Percentiles rank a stretch among this genome's conserved stretches.
These are phyloP conservation scores for Galerina sulciceps DNA, from an alignment of 768 basidiomycete species.

Conservation along the genomic window DNA sequence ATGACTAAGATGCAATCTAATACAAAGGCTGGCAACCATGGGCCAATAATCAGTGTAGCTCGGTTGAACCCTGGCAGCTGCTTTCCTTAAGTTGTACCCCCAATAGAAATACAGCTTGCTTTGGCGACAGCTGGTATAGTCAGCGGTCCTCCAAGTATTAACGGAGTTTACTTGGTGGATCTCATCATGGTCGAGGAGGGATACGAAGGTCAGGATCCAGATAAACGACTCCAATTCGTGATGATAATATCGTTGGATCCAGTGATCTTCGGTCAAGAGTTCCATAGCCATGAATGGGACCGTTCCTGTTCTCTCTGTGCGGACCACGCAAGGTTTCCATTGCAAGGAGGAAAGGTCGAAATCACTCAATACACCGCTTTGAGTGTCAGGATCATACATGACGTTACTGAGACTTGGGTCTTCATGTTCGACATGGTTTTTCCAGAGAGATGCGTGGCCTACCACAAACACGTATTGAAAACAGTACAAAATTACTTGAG, in stretches of 20 bases:
- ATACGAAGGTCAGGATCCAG: constrained; percentile 30
- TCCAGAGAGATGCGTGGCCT: constrained; percentile 33
- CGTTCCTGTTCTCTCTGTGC: constrained; percentile 15
- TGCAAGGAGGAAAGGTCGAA: constrained; percentile 26
- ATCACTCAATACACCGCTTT: constrained; percentile 31
- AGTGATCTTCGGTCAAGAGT: constrained; percentile 18
- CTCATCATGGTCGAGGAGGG: constrained; percentile 4
- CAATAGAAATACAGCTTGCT: neutral
- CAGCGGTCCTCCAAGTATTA: neutral
- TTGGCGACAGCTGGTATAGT: neutral
- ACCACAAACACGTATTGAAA: neutral
- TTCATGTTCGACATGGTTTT: constrained; percentile 26
- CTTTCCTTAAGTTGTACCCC: neutral
- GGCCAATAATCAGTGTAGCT: neutral
- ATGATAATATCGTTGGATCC: constrained; percentile 26
- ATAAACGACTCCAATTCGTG: constrained; percentile 37
- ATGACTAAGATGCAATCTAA: no score
- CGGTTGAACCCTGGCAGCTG: neutral
- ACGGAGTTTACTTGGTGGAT: neutral
- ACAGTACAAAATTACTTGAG: neutral
- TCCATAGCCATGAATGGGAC: constrained; percentile 36
- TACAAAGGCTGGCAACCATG: neutral
- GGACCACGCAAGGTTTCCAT: constrained; percentile 4
- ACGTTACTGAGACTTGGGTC: constrained; percentile 36
- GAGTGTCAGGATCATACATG: constrained; percentile 25